Conservation (phyloP, 108 stramenopile genomes). For the Parietichytrium sp. region DNA sequence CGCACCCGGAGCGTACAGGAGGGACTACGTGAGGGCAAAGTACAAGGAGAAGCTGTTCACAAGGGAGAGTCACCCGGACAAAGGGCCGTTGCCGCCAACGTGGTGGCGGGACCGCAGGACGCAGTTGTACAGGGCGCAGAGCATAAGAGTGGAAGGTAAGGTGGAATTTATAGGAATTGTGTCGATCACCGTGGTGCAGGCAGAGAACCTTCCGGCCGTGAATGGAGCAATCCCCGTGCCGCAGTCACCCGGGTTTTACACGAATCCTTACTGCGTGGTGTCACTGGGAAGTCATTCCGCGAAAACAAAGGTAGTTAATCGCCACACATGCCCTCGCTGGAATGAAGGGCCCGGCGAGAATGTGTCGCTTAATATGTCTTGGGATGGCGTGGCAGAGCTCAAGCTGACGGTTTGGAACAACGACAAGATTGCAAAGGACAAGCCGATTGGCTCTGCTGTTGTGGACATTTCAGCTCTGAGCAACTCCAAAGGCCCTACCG, state of each 20-base stretch:
- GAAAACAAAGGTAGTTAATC: neutral
- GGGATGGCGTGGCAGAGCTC: neutral
- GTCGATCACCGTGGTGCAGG: neutral
- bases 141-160: neutral
- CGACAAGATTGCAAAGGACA: neutral
- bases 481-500: no score
- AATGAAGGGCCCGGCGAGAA: conserved; percentile 31
- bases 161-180: conserved; percentile 26
- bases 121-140: neutral
- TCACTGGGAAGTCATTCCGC: neutral
- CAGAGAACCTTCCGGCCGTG: neutral
- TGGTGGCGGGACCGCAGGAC: neutral
- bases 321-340: neutral
- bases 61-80: neutral
- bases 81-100: neutral
- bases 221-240: neutral
- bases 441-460: neutral
- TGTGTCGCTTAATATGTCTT: conserved; percentile 1
- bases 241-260: neutral
- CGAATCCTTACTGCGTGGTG: conserved; percentile 29
- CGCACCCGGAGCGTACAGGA: neutral
- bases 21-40: conserved; percentile 13
- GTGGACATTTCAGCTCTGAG: conserved; percentile 18
- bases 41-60: conserved; percentile 29
- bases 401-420: conserved; percentile 24